A percentile compares a stretch with the other conserved stretches of the same genome.
Evolutionary conservation across 2,329 filamentous ascomycete genomes (phyloP).

Genomic region (Pseudogymnoascus sp.): DNA sequence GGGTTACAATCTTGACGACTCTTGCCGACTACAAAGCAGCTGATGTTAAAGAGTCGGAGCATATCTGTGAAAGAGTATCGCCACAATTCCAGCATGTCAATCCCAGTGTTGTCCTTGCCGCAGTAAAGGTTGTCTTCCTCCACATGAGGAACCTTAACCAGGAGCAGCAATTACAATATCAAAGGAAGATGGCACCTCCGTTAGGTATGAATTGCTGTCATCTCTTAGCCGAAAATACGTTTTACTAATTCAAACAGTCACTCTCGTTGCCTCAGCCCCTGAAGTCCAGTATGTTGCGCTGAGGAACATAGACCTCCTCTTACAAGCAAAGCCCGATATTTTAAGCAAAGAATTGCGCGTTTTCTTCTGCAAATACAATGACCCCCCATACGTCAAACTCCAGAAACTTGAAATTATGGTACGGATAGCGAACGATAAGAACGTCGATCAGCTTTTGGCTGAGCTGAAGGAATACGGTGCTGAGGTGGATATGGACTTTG

Average conservation of each 20-base stretch:
- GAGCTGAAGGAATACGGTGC: constrained; percentile 96
- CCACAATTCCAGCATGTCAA: constrained; percentile 99
- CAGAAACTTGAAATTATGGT: constrained; percentile 99
- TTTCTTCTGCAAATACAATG: constrained; percentile 99
- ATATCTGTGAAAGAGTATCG: constrained; percentile 92
- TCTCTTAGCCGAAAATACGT: constrained; percentile 6
- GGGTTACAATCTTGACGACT: constrained; percentile 86
- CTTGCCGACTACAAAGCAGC: constrained; percentile 77
- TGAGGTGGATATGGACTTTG: constrained; percentile 99
- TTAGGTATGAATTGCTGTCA: constrained; percentile 53
- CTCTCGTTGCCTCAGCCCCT: constrained; percentile 86
- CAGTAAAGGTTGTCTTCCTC: constrained; percentile 93
- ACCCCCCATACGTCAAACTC: constrained; percentile 93
- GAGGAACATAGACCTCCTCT: constrained; percentile 87
- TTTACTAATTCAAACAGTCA: constrained; percentile 50
- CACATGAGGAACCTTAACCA: constrained; percentile 82
- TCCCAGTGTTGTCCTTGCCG: constrained; percentile 91
- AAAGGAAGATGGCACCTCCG: constrained; percentile 98
- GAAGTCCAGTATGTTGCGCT: constrained; percentile 98
- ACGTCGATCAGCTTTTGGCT: constrained; percentile 87
- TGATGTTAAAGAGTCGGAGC: constrained; percentile 94
- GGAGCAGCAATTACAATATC: constrained; percentile 73
- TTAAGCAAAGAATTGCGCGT: constrained; percentile 95
- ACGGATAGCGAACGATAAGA: constrained; percentile 93
- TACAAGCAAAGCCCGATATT: constrained; percentile 94